phyloP scores from a whole-genome alignment of 108 stramenopile species.

The Mediolabrus comicus region DNA sequence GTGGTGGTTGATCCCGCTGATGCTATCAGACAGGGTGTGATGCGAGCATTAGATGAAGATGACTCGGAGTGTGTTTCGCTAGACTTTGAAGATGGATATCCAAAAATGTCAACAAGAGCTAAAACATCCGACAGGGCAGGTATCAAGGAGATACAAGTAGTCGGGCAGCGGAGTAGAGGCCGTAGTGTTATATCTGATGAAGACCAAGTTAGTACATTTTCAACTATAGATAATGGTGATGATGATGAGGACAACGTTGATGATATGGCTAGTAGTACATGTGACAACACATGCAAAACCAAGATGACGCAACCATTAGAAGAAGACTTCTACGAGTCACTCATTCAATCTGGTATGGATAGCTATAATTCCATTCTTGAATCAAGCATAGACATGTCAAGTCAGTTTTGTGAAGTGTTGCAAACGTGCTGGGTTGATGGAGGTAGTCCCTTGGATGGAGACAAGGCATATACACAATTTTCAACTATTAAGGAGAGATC shows the following conservation, averaged over 20 bases:
- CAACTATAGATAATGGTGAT: not conserved
- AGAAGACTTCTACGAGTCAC: not conserved
- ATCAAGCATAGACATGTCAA: not conserved
- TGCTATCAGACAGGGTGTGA: not conserved
- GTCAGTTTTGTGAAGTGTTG: not conserved
- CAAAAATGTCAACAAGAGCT: not conserved
- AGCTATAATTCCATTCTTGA: not conserved
- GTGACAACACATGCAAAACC: not conserved
- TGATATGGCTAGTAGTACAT: no score
- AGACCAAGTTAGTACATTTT: not conserved
- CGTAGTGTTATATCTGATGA: not conserved
- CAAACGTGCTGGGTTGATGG: not conserved
- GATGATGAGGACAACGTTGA: not conserved
- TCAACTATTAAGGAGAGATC: not conserved
- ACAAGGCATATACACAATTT: not conserved
- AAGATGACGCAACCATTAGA: not conserved
- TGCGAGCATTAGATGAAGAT: slow-evolving; percentile 1
- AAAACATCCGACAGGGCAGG: not conserved
- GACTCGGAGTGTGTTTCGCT: not conserved
- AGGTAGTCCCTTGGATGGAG: no score
- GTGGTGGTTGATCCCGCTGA: no score
- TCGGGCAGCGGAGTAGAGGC: not conserved
- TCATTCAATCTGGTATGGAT: not conserved
- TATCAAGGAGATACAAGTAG: not conserved
- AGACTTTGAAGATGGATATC: not conserved